phyloP scores from a whole-genome alignment of 2,329 filamentous ascomycete species.

The Exophiala sp. region DNA sequence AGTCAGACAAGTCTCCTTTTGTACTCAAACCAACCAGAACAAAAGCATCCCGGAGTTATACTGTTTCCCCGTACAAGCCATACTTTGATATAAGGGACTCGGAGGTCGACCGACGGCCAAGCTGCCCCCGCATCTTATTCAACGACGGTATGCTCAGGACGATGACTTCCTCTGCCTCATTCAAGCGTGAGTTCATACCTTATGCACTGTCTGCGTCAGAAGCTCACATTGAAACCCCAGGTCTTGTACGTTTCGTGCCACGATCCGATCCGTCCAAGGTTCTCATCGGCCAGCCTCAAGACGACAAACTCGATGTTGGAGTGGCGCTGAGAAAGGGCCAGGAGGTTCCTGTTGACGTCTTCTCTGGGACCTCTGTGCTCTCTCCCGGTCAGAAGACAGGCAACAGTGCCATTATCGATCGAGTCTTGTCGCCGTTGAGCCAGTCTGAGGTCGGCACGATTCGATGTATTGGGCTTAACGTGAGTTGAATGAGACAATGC shows the following conservation, averaged over 20 bases:
- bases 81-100: no score
- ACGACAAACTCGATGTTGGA: conserved; percentile 51
- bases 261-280: conserved; percentile 46
- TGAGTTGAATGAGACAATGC: conserved; percentile 9
- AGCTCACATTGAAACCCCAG: conserved; percentile 32
- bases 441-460: conserved; percentile 38
- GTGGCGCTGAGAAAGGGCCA: conserved; percentile 51
- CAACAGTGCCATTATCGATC: conserved; percentile 42
- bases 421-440: conserved; percentile 35
- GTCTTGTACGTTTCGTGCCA: conserved; percentile 55
- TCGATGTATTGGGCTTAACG: conserved; percentile 44
- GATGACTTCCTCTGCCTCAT: conserved; percentile 5
- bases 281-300: conserved; percentile 53
- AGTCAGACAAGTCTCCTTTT: no score
- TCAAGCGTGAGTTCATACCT: conserved; percentile 15
- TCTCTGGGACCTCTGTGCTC: conserved; percentile 54
- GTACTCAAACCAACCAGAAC: no score
- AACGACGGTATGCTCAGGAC: conserved; percentile 9
- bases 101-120: no score
- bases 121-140: no score
- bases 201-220: neutral
- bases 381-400: conserved; percentile 49
- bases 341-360: conserved; percentile 52
- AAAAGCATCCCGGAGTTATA: no score
- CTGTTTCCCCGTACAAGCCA: no score